Evolutionary conservation across 1,139 yeast genomes (phyloP), one percentile per base, ranked within the genome.

Genomic region (Pichia sp.): DNA sequence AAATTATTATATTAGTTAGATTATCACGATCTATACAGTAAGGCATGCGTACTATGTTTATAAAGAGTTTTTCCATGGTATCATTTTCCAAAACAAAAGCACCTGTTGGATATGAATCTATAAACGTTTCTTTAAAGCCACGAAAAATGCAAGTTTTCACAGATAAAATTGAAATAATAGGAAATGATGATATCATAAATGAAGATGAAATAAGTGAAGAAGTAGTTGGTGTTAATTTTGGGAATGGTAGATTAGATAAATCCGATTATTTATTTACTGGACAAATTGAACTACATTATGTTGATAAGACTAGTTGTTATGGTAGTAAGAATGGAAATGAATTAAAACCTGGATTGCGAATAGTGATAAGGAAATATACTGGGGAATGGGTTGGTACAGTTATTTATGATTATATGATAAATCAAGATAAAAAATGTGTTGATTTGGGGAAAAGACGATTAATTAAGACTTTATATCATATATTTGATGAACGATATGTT

Each of bases 371-470:
- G 31, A 36, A 30, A 11, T 43, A 42, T n/a, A 40, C 51, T 2
- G 55, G 54, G 3, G 51, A 46, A n/a, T 33, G 40, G 32, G 55
- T 57, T 53, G 61, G 56, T 2, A 32, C 35, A 5, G 48, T 51
- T 4, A 43, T 43, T 33, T 59, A 54, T 39, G 54, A 51, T 4
- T 31, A 46, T 27, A n/a, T 58, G 3, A 32, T 9, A 8, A 45
- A 50, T 40, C 45, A 44, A 1, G 39, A 43, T 5, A 23, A 22
- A 5, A 29, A 29, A 12, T 34, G 33, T 20, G 8, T 32, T 11
- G 43, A 43, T 37, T n/a, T 29, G 12, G 22, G 26, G 3, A 29
- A 10, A 2, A 16, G n/a, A 3, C 27, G 29, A 2, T 2, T 29
- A 7, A 8, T 37, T 3, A 42, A 42, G 20, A 41, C 47, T 2